Percentiles rank a stretch among this genome's conserved stretches.
Evolutionary conservation across 164 flowering plant genomes (phyloP).

Genomic region (Umbellularia californica): DNA sequence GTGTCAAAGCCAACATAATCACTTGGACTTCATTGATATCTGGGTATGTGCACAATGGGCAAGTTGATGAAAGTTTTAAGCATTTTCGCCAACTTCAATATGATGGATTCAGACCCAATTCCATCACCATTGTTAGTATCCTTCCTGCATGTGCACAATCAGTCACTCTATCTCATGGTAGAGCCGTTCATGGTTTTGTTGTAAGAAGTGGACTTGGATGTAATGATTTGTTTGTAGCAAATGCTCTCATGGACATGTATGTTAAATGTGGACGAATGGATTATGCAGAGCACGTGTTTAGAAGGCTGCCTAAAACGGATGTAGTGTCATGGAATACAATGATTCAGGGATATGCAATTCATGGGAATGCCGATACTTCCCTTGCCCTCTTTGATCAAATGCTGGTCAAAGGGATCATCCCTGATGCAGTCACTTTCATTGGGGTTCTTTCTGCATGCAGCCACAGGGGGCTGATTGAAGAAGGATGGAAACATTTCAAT

Average conservation of each 20-base stretch:
- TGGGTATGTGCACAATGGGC: slow-evolving; percentile 25
- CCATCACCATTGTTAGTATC: slow-evolving; percentile 26
- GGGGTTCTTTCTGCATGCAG: slow-evolving; percentile 30
- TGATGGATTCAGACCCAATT: slow-evolving; percentile 26
- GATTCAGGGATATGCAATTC: slow-evolving; percentile 23
- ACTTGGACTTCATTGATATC: slow-evolving; percentile 32
- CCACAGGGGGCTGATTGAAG: slow-evolving; percentile 23
- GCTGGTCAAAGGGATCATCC: slow-evolving; percentile 16
- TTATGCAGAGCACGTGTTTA: slow-evolving; percentile 21
- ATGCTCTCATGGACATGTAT: slow-evolving; percentile 30
- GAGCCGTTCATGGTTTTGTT: slow-evolving; percentile 21
- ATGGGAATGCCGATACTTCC: slow-evolving; percentile 22
- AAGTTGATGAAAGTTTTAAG: slow-evolving; percentile 22
- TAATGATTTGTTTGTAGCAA: slow-evolving; percentile 17
- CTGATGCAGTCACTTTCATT: slow-evolving; percentile 21
- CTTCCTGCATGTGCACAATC: slow-evolving; percentile 30
- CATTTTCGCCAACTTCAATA: slow-evolving; percentile 23
- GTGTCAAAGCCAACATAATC: slow-evolving; percentile 19
- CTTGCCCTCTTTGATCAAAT: slow-evolving; percentile 22
- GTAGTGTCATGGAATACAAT: slow-evolving; percentile 30
- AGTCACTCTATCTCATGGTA: slow-evolving; percentile 25
- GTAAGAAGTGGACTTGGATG: slow-evolving; percentile 17
- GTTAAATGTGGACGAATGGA: slow-evolving; percentile 24
- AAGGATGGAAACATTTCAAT: slow-evolving; percentile 26
- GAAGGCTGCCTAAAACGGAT: slow-evolving; percentile 13